phyloP scores from a whole-genome alignment of 2,329 filamentous ascomycete species.

The Scortechinia acanthostroma region DNA sequence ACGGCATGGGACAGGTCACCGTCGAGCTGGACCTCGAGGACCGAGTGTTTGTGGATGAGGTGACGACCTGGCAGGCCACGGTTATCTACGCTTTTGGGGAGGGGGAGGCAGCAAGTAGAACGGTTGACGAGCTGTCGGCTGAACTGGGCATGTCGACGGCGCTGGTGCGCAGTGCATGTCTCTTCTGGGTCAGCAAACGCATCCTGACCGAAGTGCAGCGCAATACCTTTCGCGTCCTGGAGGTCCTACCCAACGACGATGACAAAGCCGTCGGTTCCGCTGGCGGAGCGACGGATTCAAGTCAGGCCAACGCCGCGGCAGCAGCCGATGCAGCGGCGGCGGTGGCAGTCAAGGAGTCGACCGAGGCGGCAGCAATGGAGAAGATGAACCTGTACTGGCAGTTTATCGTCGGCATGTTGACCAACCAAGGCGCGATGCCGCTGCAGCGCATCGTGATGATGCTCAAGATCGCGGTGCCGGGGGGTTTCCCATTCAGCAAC shows the following conservation, averaged over 20 bases:
- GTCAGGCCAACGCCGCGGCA: slow-evolving; percentile 8
- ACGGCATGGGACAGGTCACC: slow-evolving; percentile 45
- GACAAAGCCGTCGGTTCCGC: slow-evolving; percentile 32
- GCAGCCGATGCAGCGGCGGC: slow-evolving; percentile 21
- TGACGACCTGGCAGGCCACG: slow-evolving; percentile 51
- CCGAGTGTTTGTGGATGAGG: slow-evolving; percentile 44
- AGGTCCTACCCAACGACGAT: slow-evolving; percentile 21
- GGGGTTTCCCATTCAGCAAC: slow-evolving; percentile 55
- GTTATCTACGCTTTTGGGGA: slow-evolving; percentile 58
- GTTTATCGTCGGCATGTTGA: slow-evolving; percentile 62
- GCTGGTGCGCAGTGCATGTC: slow-evolving; percentile 49
- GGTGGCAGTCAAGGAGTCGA: slow-evolving; percentile 36
- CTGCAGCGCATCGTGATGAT: slow-evolving; percentile 53
- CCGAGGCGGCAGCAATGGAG: slow-evolving; percentile 33
- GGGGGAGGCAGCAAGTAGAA: slow-evolving; percentile 23
- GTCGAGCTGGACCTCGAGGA: slow-evolving; percentile 56
- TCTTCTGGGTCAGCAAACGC: slow-evolving; percentile 55
- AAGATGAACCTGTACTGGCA: slow-evolving; percentile 40
- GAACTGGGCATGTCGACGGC: slow-evolving; percentile 15
- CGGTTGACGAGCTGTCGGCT: slow-evolving; percentile 6
- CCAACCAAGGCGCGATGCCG: slow-evolving; percentile 50
- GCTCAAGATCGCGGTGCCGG: slow-evolving; percentile 57
- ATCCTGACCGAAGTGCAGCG: slow-evolving; percentile 6
- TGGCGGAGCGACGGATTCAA: slow-evolving; percentile 9
- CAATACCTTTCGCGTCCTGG: slow-evolving; percentile 11